These are phyloP conservation scores for Linnemannia elongata DNA, from an alignment of 192 early-diverging fungal species.

Conservation along the genomic window DNA sequence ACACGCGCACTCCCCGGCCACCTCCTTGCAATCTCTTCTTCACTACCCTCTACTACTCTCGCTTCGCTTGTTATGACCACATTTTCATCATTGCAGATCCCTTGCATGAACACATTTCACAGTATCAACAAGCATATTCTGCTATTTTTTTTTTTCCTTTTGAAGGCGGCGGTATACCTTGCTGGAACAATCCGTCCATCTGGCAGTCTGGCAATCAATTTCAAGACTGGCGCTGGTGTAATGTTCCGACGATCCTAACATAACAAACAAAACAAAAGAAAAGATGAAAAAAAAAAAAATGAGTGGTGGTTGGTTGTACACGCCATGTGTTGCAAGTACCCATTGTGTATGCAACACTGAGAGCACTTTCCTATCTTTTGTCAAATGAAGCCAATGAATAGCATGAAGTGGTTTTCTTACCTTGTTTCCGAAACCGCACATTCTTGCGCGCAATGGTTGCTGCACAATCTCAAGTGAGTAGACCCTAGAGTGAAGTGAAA, in stretches of 20 bases:
- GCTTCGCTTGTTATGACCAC: background rate
- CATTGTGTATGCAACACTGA: background rate
- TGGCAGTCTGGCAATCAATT: conserved; percentile 62
- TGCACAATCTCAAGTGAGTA: conserved; percentile 78
- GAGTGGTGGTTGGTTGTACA: background rate
- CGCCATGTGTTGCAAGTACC: background rate
- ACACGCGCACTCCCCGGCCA: too few species aligned
- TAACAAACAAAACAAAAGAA: background rate
- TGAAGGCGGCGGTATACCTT: conserved; percentile 35
- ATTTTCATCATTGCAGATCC: background rate
- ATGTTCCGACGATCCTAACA: conserved; percentile 72
- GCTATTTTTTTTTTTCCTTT: background rate
- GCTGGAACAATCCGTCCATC: conserved; percentile 40
- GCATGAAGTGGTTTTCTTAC: conserved; percentile 46
- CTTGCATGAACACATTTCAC: background rate
- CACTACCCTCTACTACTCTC: background rate
- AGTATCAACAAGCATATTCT: background rate
- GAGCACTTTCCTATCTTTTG: too few species aligned
- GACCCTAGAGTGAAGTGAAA: conserved; percentile 22
- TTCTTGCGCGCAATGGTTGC: conserved; percentile 80
- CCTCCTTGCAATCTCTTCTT: background rate
- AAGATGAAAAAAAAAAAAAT: background rate
- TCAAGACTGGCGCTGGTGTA: conserved; percentile 75
- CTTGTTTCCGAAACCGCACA: conserved; percentile 85
- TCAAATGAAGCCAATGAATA: background rate